A percentile compares a stretch with the other conserved stretches of the same genome.
phyloP scores from a whole-genome alignment of 208 protist species.

The Histomonas meleagridis region DNA sequence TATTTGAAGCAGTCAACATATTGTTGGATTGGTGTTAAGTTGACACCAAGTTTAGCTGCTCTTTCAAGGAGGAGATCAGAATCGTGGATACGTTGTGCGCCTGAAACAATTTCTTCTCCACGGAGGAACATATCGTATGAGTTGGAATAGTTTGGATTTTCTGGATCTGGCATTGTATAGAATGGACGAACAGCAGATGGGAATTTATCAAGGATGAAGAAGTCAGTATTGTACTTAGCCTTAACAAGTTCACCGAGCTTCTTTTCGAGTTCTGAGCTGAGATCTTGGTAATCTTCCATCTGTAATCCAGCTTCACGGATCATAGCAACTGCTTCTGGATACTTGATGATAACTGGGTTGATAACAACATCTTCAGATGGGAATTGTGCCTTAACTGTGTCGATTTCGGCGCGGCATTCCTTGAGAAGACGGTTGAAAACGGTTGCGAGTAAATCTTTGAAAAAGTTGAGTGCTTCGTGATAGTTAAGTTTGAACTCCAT shows the following conservation, averaged over 20 bases:
- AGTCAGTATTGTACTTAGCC: constrained; percentile 91
- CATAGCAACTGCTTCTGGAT: constrained; percentile 47
- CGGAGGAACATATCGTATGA: constrained; percentile 98
- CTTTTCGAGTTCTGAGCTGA: constrained; percentile 82
- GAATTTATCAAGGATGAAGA: constrained; percentile 97
- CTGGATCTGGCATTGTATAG: constrained; percentile 97
- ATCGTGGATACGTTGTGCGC: constrained; percentile 97
- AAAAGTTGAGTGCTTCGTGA: constrained; percentile 70
- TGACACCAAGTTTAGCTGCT: constrained; percentile 46
- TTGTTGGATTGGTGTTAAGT: constrained; percentile 34
- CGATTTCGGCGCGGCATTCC: constrained; percentile 65
- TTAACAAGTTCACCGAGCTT: constrained; percentile 82
- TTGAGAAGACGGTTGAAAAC: constrained; percentile 77
- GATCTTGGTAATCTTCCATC: constrained; percentile 64
- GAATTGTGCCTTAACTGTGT: constrained; percentile 70
- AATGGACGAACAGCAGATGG: constrained; percentile 85
- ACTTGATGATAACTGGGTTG: constrained; percentile 30
- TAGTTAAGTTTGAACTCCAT: constrained; percentile 97
- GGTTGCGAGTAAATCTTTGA: constrained; percentile 80
- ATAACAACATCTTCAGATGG: constrained; percentile 60
- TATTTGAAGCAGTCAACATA: constrained; percentile 96
- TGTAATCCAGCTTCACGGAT: constrained; percentile 58
- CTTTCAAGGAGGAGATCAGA: constrained; percentile 68
- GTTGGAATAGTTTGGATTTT: constrained; percentile 67
- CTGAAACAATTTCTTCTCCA: constrained; percentile 97